These are phyloP conservation scores for Zymoseptoria passerinii DNA, from an alignment of 2,329 filamentous ascomycete species.

Conservation along the genomic window DNA sequence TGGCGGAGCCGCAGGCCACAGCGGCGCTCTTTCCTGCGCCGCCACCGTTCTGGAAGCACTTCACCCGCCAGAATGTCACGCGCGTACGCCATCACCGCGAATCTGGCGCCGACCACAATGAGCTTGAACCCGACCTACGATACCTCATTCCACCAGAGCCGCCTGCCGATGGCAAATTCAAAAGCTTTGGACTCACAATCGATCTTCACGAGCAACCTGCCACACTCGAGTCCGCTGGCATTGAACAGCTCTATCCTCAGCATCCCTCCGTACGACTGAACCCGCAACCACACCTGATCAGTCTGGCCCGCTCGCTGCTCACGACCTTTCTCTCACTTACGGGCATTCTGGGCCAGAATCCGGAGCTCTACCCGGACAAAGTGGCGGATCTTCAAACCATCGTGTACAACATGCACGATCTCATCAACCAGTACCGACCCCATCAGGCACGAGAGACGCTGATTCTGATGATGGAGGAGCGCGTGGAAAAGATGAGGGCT, in stretches of 20 bases:
- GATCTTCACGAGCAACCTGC: conserved; percentile 54
- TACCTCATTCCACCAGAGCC: conserved; percentile 74
- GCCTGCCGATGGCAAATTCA: conserved; percentile 61
- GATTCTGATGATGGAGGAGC: conserved; percentile 79
- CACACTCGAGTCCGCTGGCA: conserved; percentile 60
- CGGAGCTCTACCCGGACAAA: conserved; percentile 58
- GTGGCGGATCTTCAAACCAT: conserved; percentile 70
- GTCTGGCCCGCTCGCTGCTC: conserved; percentile 77
- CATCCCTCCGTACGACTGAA: conserved; percentile 34
- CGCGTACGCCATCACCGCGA: conserved; percentile 39
- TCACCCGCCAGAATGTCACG: conserved; percentile 66
- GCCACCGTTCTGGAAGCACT: conserved; percentile 82
- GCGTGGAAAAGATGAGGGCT: conserved; percentile 60
- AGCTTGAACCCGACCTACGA: conserved; percentile 50
- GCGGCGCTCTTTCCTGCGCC: conserved; percentile 70
- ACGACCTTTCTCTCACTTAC: conserved; percentile 83
- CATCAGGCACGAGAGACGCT: conserved; percentile 86
- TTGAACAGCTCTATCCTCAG: conserved; percentile 60
- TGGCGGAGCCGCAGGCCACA: conserved; percentile 49
- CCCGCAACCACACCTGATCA: conserved; percentile 47
- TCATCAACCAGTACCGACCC: conserved; percentile 88
- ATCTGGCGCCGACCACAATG: conserved; percentile 8
- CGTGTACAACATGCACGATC: conserved; percentile 83
- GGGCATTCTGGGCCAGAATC: conserved; percentile 60
- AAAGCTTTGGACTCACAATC: conserved; percentile 63